These are phyloP conservation scores for Clavariopsis aquatica DNA, from an alignment of 495 filamentous ascomycete species.

Conservation along the genomic window DNA sequence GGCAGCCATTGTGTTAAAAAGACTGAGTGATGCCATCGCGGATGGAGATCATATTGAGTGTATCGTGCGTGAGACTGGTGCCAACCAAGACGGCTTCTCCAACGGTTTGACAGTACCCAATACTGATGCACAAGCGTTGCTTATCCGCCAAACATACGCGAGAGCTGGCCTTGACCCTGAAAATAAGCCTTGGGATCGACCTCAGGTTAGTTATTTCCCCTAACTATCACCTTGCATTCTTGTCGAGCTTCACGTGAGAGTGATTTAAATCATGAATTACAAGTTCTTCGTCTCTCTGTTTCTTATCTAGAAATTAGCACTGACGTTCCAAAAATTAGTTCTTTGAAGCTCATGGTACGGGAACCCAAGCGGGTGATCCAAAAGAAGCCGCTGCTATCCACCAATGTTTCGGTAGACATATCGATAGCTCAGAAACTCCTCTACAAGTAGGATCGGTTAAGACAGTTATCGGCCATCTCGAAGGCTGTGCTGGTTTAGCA, in stretches of 20 bases:
- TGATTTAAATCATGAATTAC: too few species aligned
- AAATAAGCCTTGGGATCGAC: background rate
- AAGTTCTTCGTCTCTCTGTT: too few species aligned
- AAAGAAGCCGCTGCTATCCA: slow-evolving; percentile 42
- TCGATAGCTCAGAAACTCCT: slow-evolving; percentile 44
- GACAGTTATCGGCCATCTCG: slow-evolving; percentile 44
- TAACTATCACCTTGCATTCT: background rate
- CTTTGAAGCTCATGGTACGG: slow-evolving; percentile 29
- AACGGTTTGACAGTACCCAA: slow-evolving; percentile 26
- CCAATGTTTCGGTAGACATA: slow-evolving; percentile 41
- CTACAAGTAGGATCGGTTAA: slow-evolving; percentile 39
- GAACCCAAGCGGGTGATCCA: slow-evolving; percentile 44
- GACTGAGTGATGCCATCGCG: slow-evolving; percentile 18
- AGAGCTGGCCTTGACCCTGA: slow-evolving; percentile 4
- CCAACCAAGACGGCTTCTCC: slow-evolving; percentile 24
- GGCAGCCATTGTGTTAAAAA: slow-evolving; percentile 48
- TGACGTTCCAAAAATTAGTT: background rate
- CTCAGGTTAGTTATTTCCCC: background rate
- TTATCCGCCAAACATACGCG: slow-evolving; percentile 29
- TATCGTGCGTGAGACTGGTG: slow-evolving; percentile 24
- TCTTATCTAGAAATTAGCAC: background rate
- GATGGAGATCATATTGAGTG: slow-evolving; percentile 28
- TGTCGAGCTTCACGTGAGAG: too few species aligned
- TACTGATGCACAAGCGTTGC: slow-evolving; percentile 19
- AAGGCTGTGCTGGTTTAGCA: slow-evolving; percentile 42